phyloP scores from a whole-genome alignment of 257 asterid genomes.

The Euphrasia confusa region DNA sequence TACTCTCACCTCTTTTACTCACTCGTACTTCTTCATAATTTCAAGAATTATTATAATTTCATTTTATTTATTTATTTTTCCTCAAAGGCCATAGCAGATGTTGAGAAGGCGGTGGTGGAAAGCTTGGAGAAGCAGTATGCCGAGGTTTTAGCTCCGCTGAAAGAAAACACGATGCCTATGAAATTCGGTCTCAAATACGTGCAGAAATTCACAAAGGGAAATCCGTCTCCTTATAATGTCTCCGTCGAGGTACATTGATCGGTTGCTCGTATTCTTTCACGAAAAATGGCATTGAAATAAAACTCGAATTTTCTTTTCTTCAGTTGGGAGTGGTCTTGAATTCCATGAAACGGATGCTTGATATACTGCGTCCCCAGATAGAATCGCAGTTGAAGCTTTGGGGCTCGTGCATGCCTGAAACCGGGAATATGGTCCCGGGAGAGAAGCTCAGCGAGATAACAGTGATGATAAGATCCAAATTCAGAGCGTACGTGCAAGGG shows the following conservation, averaged over 20 bases:
- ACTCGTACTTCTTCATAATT: neutral
- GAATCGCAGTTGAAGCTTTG: conserved; percentile 70
- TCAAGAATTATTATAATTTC: neutral
- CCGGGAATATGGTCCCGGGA: conserved; percentile 53
- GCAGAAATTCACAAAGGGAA: conserved; percentile 76
- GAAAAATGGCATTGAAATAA: neutral
- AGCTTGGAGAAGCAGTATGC: conserved; percentile 85
- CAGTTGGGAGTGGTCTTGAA: conserved; percentile 86
- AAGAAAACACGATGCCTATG: conserved; percentile 66
- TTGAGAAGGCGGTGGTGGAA: conserved; percentile 80
- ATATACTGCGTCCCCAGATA: conserved; percentile 60
- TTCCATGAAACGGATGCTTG: conserved; percentile 90
- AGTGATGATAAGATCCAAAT: conserved; percentile 81
- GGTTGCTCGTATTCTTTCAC: neutral
- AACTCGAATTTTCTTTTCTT: conserved; percentile 20
- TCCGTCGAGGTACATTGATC: conserved; percentile 52
- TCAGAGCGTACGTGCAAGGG: conserved; percentile 73
- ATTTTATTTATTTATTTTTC: conserved; percentile 1
- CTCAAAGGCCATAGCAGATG: conserved; percentile 74
- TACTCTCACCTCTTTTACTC: conserved; percentile 24
- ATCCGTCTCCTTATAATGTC: conserved; percentile 40
- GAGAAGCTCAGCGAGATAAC: conserved; percentile 83
- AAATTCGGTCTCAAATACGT: conserved; percentile 84
- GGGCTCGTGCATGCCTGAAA: conserved; percentile 77
- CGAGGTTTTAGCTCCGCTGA: conserved; percentile 71